A percentile compares a stretch with the other conserved stretches of the same genome.
phyloP scores from a whole-genome alignment of 116 monocot genomes.

The Iris pallida region DNA sequence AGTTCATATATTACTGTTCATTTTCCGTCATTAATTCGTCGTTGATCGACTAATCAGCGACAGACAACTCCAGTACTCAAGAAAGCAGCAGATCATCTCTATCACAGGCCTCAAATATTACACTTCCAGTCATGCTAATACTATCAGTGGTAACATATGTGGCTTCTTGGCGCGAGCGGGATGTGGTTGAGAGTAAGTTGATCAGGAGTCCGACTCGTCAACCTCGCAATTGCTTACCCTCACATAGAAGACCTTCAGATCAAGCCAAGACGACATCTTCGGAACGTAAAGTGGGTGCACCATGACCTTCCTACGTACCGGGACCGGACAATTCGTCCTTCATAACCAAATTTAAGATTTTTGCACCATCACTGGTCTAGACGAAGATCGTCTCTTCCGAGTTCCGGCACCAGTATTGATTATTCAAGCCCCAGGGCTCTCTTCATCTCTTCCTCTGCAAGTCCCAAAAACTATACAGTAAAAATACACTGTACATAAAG shows the following conservation, averaged over 20 bases:
- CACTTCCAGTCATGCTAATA: constrained; percentile 56
- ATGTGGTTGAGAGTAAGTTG: constrained; percentile 57
- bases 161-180: constrained; percentile 57
- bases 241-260: constrained; percentile 66
- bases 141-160: constrained; percentile 72
- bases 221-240: constrained; percentile 54
- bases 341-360: not conserved
- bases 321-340: constrained; percentile 2
- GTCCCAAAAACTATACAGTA: too few relatives aligned
- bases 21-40: too few relatives aligned
- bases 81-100: constrained; percentile 50
- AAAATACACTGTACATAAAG: too few relatives aligned
- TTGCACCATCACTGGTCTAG: too few relatives aligned
- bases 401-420: too few relatives aligned
- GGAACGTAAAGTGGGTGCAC: constrained; percentile 36
- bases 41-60: too few relatives aligned
- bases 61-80: constrained; percentile 43
- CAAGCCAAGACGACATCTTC: constrained; percentile 48
- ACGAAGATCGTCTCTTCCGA: too few relatives aligned
- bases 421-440: too few relatives aligned
- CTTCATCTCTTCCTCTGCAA: too few relatives aligned
- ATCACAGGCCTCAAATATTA: constrained; percentile 64
- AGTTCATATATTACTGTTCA: too few relatives aligned
- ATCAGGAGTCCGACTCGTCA: constrained; percentile 46
- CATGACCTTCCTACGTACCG: constrained; percentile 30